Base-by-base conservation (phyloP, 177 flowering plant species). In the Vitis hybrid region DNA sequence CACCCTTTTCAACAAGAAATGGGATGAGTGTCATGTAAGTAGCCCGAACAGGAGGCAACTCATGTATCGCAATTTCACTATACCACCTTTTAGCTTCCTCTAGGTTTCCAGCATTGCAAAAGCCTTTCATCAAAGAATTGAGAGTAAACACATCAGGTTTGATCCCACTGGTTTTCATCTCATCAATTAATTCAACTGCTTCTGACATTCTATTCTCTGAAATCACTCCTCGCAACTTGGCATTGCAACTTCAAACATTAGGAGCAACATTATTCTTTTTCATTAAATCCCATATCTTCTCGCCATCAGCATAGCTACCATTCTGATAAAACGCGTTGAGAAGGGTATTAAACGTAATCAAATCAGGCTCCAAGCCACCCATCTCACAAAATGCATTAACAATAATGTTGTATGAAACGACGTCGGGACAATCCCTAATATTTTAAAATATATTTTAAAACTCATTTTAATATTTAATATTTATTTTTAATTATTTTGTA, bases 201-300 rank as follows among this genome's bases (percentile, higher is more conserved):
- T 83, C 85, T 4, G 57, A 3, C 0, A 67, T 40, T 67, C 68
- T 79, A 11, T 72, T 68, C 30, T 67, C 70, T 0, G 11, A 50
- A 56, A 82, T 75, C 61, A 87, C 56, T 10, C 86, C 87, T 15
- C 71, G 62, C 65, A 88, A 56, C 70, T 75, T 89, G 1, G 81
- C 65, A 60, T 84, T 81, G 61, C 74, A 81, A 74, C 78, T 82
- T n/a, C 65, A 61, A 11, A 78, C 56, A 70, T 81, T 66, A 11
- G 89, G 84, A 60, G 51, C 65, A 56, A 81, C 52, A 61, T 69
- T 72, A 58, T 66, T 74, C 51, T 55, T 65, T 46, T 68, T 74
- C 90, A 89, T 88, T 65, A 46, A 19, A 5, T 4, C 72, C 91
- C 89, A 86, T 32, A 85, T 62, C 62, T 69, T 80, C 66, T 86